A percentile compares a stretch with the other conserved stretches of the same genome.
Conservation (phyloP, 2,329 filamentous ascomycete genomes). For the Diaporthe sp. region DNA sequence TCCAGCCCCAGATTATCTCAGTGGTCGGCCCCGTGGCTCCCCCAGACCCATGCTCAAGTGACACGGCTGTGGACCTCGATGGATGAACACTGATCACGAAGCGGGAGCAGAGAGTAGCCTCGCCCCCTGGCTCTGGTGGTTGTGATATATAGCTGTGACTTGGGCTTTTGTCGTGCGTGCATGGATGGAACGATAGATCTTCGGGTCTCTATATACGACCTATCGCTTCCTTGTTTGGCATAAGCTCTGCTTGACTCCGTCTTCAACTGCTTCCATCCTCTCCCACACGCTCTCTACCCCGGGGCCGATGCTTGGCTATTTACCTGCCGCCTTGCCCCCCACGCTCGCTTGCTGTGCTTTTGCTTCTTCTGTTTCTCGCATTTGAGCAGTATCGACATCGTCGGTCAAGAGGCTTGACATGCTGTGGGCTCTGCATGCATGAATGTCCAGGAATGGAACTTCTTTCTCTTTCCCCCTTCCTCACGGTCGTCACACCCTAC, state of each 20-base stretch:
- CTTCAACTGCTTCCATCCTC: conserved; percentile 22
- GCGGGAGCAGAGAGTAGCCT: conserved; percentile 10
- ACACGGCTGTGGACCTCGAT: conserved; percentile 37
- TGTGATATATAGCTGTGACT: conserved; percentile 34
- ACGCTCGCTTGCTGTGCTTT: conserved; percentile 32
- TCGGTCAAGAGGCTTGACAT: conserved; percentile 22
- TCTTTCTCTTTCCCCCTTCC: background rate
- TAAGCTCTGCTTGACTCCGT: conserved; percentile 5
- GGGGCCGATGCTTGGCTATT: conserved; percentile 15
- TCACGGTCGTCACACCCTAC: conserved; percentile 17
- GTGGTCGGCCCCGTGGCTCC: background rate
- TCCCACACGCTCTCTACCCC: conserved; percentile 3
- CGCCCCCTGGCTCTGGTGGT: conserved; percentile 8
- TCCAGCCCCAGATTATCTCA: background rate
- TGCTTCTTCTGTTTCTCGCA: conserved; percentile 11
- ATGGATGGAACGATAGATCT: background rate
- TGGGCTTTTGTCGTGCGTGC: conserved; percentile 18
- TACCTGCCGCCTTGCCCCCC: conserved; percentile 17
- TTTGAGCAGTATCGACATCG: background rate
- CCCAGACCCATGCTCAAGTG: conserved; percentile 31
- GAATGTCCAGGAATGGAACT: conserved; percentile 33
- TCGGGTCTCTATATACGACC: conserved; percentile 33
- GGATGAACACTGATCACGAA: conserved; percentile 31
- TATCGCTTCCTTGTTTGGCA: conserved; percentile 18
- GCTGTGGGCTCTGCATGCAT: background rate